Base-by-base conservation (phyloP, 2,329 filamentous ascomycete species). In the Apiospora marii region DNA sequence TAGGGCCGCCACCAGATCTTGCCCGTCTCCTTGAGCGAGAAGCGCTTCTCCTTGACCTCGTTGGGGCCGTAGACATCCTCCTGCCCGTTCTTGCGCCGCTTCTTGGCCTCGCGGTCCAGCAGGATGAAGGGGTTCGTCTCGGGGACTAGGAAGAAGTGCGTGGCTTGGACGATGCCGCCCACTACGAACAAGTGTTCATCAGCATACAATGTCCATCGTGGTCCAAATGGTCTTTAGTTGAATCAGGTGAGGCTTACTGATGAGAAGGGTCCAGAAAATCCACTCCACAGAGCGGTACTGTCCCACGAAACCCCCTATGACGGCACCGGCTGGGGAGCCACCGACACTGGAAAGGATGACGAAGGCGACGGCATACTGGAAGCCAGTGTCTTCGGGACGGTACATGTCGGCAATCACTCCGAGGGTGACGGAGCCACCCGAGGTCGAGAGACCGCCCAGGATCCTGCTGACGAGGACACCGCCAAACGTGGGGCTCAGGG, bases 331-430 rank as follows among this genome's bases (percentile, higher is more conserved):
- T 1, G 88, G 84, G 0, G 88, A 88, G 0, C 88, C 88, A 0
- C 85, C 84, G 6, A 89, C 88, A 0, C 87, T 89, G 1, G 87
- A 88, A 27, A 89, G 79, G 6, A 91, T 87, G 74, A 92, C 88
- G 74, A 87, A 92, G 0, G 89, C 89, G 8, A 92, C 85, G 0
- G 90, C 88, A 74, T 86, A 88, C 22, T 70, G 68, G 34, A 70
- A 70, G 76, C 91, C 87, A 73, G 91, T 89, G 7, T 87, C 82
- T 53, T 88, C 87, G 0, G 88, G 82, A 68, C 87, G 82, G 80
- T 87, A 92, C 85, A 92, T 87, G 74, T 92, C 90, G 3, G 90
- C 90, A 3, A 92, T 86, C 81, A 92, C 89, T 7, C 90, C 90
- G 2, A 92, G 81, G 0, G 90, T 92, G 44, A 92, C 90, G 6